These are phyloP conservation scores for Trametes meyenii DNA, from an alignment of 768 basidiomycete species.

Conservation along the genomic window DNA sequence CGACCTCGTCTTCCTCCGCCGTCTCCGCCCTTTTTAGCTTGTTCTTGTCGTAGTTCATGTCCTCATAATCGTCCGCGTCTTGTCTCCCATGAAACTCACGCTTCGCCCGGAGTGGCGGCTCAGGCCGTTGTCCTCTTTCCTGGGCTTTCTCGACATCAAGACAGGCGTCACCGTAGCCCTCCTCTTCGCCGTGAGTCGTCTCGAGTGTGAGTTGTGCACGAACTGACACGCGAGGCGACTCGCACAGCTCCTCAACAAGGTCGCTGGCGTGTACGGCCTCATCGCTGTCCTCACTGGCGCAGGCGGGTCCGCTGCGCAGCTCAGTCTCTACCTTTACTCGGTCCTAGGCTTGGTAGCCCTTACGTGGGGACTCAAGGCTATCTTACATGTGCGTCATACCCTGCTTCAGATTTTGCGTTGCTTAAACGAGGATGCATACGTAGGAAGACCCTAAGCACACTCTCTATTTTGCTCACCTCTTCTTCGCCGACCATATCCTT, in stretches of 20 bases:
- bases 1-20: neutral
- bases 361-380: slow-evolving; percentile 85
- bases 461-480: slow-evolving; percentile 89
- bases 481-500: slow-evolving; percentile 89
- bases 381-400: slow-evolving; percentile 68
- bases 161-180: slow-evolving; percentile 88
- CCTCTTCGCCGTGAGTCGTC: slow-evolving; percentile 77
- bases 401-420: slow-evolving; percentile 1
- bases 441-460: slow-evolving; percentile 90
- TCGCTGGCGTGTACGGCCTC: slow-evolving; percentile 95
- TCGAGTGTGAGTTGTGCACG: slow-evolving; percentile 10
- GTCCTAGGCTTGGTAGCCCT: slow-evolving; percentile 78
- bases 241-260: slow-evolving; percentile 88
- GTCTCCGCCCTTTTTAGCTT: neutral
- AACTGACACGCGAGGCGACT: slow-evolving; percentile 21
- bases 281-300: slow-evolving; percentile 89
- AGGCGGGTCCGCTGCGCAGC: slow-evolving; percentile 91
- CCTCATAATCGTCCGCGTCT: slow-evolving; percentile 12
- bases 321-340: slow-evolving; percentile 93
- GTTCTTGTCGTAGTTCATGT: slow-evolving; percentile 14
- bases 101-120: slow-evolving; percentile 83
- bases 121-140: slow-evolving; percentile 80
- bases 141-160: slow-evolving; percentile 90
- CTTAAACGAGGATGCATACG: slow-evolving; percentile 1
- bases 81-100: slow-evolving; percentile 59